These are phyloP conservation scores for Aspergillus awamori DNA, from an alignment of 2,329 filamentous ascomycete genomes.

Conservation along the genomic window DNA sequence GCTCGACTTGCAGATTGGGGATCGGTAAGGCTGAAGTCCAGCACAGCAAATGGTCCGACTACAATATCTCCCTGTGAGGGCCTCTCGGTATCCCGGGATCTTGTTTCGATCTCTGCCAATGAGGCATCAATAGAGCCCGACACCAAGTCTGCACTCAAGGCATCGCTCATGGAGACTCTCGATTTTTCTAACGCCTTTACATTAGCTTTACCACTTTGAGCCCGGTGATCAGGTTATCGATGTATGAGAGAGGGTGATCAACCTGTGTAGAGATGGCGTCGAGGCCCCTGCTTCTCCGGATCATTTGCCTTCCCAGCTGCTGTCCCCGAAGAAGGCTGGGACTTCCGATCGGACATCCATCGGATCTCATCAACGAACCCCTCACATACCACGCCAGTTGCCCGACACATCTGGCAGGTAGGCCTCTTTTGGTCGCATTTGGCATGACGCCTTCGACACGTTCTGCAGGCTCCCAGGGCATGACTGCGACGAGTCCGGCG, in stretches of 20 bases:
- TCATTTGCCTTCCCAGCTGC: constrained; percentile 15
- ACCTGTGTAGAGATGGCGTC: constrained; percentile 39
- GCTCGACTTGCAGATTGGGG: not conserved
- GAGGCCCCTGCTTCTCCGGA: constrained; percentile 23
- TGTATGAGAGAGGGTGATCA: not conserved
- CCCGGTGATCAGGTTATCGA: not conserved
- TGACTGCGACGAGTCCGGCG: constrained; percentile 31
- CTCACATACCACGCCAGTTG: constrained; percentile 33
- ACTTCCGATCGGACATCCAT: constrained; percentile 28
- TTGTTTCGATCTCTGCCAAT: constrained; percentile 35
- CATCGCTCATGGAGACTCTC: constrained; percentile 36
- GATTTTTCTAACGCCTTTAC: constrained; percentile 27
- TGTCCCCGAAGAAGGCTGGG: not conserved
- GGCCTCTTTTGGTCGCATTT: constrained; percentile 42
- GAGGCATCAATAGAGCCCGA: constrained; percentile 37
- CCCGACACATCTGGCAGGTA: constrained; percentile 34
- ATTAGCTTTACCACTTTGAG: not conserved
- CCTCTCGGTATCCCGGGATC: constrained; percentile 27
- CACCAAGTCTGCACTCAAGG: constrained; percentile 29
- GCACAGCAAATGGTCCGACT: constrained; percentile 36
- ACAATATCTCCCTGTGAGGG: constrained; percentile 24
- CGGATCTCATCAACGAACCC: constrained; percentile 34
- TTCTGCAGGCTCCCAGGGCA: constrained; percentile 38
- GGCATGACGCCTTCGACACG: constrained; percentile 39
- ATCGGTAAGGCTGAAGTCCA: constrained; percentile 27